phyloP scores from a whole-genome alignment of 1,139 yeast genomes.

The Candida sp. region DNA sequence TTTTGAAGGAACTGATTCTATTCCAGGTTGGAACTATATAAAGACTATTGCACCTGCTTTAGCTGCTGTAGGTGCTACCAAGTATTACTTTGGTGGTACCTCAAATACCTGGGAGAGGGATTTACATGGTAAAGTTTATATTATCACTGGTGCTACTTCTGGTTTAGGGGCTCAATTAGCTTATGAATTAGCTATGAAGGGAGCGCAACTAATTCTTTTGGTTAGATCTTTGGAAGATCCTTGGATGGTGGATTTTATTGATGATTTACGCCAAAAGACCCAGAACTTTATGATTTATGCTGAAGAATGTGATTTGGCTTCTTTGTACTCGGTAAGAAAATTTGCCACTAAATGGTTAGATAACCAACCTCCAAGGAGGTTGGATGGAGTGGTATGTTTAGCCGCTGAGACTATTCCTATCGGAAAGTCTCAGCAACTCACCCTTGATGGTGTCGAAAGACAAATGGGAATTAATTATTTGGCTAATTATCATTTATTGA shows the following conservation, averaged over 20 bases:
- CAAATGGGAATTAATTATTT: slow-evolving; percentile 84
- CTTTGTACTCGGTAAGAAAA: slow-evolving; percentile 73
- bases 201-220: slow-evolving; percentile 83
- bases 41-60: slow-evolving; percentile 39
- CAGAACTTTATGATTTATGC: slow-evolving; percentile 78
- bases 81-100: slow-evolving; percentile 75
- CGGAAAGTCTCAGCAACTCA: slow-evolving; percentile 45
- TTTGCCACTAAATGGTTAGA: slow-evolving; percentile 96
- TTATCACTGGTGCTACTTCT: slow-evolving; percentile 80
- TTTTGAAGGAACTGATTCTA: slow-evolving; percentile 63
- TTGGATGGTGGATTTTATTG: slow-evolving; percentile 79
- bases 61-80: slow-evolving; percentile 39
- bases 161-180: slow-evolving; percentile 84
- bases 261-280: slow-evolving; percentile 69
- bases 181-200: slow-evolving; percentile 67
- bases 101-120: slow-evolving; percentile 89
- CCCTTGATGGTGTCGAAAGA: slow-evolving; percentile 79
- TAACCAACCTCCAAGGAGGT: slow-evolving; percentile 82
- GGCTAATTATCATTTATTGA: slow-evolving; percentile 76
- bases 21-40: slow-evolving; percentile 66
- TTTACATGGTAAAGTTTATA: slow-evolving; percentile 84
- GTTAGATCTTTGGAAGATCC: slow-evolving; percentile 62
- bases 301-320: slow-evolving; percentile 79
- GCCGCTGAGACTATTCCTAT: slow-evolving; percentile 79
- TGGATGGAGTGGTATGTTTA: slow-evolving; percentile 85